Evolutionary conservation across 106 monocot genomes (phyloP).

Genomic region (Phalaenopsis aphrodite): DNA sequence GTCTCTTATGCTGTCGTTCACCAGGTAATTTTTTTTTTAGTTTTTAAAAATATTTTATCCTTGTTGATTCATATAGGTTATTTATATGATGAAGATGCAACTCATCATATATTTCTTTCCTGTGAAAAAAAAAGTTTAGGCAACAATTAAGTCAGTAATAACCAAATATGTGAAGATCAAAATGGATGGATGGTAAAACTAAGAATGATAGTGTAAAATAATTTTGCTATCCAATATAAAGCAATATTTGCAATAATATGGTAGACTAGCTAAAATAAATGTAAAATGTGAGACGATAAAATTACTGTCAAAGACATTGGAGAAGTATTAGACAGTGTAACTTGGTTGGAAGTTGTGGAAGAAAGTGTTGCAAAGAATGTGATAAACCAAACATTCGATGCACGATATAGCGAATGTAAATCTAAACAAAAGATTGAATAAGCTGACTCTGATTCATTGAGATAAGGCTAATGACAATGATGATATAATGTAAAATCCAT

Average conservation of each 20-base stretch:
- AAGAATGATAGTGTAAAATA: too few relatives aligned
- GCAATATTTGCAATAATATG: too few relatives aligned
- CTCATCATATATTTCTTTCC: not conserved
- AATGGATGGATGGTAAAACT: too few relatives aligned
- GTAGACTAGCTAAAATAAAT: too few relatives aligned
- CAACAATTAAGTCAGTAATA: too few relatives aligned
- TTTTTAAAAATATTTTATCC: not conserved
- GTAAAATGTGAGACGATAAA: too few relatives aligned
- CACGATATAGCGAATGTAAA: not conserved
- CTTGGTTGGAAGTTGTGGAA: too few relatives aligned
- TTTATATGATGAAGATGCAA: not conserved
- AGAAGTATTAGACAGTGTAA: too few relatives aligned
- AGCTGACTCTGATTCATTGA: not conserved
- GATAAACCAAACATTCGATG: not conserved
- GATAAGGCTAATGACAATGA: not conserved
- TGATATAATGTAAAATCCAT: not conserved
- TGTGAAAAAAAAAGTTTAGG: too few relatives aligned
- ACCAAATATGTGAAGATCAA: too few relatives aligned
- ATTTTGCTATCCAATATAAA: too few relatives aligned
- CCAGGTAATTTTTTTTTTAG: slow-evolving; percentile 28
- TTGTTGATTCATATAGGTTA: not conserved
- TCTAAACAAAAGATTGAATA: not conserved
- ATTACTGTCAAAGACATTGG: too few relatives aligned
- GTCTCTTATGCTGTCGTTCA: slow-evolving; percentile 60
- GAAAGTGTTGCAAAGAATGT: not conserved